Evolutionary conservation across 202 grass and related monocot genomes (phyloP).

Genomic region (Eragrostis tef): DNA sequence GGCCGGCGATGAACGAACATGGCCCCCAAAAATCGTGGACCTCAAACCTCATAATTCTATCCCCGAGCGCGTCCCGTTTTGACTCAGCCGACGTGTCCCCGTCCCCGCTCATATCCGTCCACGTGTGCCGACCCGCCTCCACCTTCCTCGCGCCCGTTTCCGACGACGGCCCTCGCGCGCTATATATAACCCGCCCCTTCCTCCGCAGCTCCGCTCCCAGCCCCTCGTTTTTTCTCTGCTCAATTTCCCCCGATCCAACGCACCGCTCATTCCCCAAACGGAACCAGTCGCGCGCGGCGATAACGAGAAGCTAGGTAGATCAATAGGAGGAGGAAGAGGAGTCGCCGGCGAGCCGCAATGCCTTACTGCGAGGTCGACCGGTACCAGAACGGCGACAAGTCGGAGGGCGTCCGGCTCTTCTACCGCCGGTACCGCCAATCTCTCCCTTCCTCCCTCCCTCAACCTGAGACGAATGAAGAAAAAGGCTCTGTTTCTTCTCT

Average conservation of each 20-base stretch:
- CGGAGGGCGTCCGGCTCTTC: slow-evolving; percentile 71
- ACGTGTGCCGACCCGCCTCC: slow-evolving; percentile 39
- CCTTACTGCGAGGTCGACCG: too few relatives aligned
- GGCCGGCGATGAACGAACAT: too few relatives aligned
- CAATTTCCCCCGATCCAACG: neutral
- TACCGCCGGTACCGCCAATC: slow-evolving; percentile 62
- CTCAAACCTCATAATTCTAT: slow-evolving; percentile 7
- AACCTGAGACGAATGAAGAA: neutral
- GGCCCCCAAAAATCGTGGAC: slow-evolving; percentile 24
- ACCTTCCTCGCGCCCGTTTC: slow-evolving; percentile 13
- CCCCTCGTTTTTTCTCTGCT: slow-evolving; percentile 25
- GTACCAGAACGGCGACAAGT: too few relatives aligned
- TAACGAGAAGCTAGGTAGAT: slow-evolving; percentile 37
- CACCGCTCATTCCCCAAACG: slow-evolving; percentile 2
- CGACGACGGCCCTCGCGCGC: too few relatives aligned
- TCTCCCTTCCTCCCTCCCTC: neutral
- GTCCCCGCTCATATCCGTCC: slow-evolving; percentile 50
- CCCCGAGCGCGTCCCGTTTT: slow-evolving; percentile 31
- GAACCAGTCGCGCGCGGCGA: neutral
- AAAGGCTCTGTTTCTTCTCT: neutral
- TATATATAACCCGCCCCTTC: slow-evolving; percentile 37
- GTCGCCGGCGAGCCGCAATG: neutral
- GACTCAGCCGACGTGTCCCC: slow-evolving; percentile 56
- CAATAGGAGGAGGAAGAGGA: neutral
- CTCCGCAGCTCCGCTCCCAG: slow-evolving; percentile 33